Percentiles rank a stretch among this genome's conserved stretches.
phyloP scores from a whole-genome alignment of 352 stramenopile species.

The Phytophthora fragariaefolia region DNA sequence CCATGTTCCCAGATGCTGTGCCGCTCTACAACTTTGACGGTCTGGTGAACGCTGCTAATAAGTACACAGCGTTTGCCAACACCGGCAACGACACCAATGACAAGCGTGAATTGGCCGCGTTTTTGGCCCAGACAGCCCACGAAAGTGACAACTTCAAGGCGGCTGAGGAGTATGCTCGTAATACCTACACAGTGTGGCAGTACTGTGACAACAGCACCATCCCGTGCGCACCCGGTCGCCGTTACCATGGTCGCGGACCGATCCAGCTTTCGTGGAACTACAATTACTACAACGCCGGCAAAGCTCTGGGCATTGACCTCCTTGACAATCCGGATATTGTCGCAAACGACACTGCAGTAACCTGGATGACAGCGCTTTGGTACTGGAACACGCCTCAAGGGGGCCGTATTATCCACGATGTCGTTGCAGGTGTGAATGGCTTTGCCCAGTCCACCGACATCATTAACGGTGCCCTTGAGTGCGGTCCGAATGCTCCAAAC shows the following conservation, averaged over 20 bases:
- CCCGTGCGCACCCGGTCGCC: constrained; percentile 40
- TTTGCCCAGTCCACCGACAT: constrained; percentile 53
- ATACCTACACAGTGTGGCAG: constrained; percentile 46
- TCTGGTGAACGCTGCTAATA: constrained; percentile 41
- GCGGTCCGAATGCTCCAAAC: constrained; percentile 42
- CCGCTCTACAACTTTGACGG: constrained; percentile 53
- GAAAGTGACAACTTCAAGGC: constrained; percentile 56
- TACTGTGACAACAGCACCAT: constrained; percentile 53
- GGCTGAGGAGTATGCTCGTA: constrained; percentile 44
- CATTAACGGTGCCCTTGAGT: constrained; percentile 60
- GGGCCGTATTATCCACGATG: constrained; percentile 51
- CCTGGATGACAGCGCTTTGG: constrained; percentile 62
- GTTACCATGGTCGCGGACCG: constrained; percentile 58
- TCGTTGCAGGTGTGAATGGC: constrained; percentile 40
- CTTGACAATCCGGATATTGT: constrained; percentile 49
- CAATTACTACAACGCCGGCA: constrained; percentile 53
- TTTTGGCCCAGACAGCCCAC: constrained; percentile 53
- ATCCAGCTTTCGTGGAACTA: constrained; percentile 68
- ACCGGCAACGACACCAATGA: constrained; percentile 46
- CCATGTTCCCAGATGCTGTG: constrained; percentile 46
- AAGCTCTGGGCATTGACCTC: constrained; percentile 46
- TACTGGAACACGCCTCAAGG: constrained; percentile 59
- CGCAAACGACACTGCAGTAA: constrained; percentile 38
- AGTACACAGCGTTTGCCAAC: constrained; percentile 58
- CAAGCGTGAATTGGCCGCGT: constrained; percentile 50